These are phyloP conservation scores for Chaetomium fimeti DNA, from an alignment of 495 filamentous ascomycete genomes.

Conservation along the genomic window DNA sequence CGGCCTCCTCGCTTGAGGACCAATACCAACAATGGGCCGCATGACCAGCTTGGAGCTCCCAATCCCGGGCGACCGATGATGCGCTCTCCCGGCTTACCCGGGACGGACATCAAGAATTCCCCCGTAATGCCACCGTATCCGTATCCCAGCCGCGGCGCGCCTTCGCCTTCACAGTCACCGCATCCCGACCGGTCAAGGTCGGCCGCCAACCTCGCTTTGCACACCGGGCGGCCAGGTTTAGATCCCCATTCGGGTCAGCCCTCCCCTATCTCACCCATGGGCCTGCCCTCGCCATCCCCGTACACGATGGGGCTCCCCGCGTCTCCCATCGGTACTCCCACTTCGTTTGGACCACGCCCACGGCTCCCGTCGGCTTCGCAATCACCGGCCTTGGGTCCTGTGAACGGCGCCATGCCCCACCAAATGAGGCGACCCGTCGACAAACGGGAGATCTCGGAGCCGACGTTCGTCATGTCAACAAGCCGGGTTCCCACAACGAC, in stretches of 20 bases:
- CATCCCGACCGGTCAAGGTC: constrained; percentile 33
- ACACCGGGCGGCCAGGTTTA: constrained; percentile 34
- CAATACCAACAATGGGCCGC: constrained; percentile 39
- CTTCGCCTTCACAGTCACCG: constrained; percentile 32
- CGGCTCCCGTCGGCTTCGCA: constrained; percentile 47
- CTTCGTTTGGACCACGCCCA: constrained; percentile 29
- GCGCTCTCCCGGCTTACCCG: constrained; percentile 47
- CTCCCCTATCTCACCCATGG: constrained; percentile 49
- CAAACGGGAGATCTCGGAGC: constrained; percentile 79
- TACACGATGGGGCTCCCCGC: constrained; percentile 22
- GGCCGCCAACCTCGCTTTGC: constrained; percentile 35
- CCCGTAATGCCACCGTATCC: constrained; percentile 51
- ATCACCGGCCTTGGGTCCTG: constrained; percentile 39
- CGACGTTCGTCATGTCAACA: constrained; percentile 73
- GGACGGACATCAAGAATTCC: constrained; percentile 46
- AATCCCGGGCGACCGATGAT: constrained; percentile 35
- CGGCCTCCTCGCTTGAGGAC: constrained; percentile 39
- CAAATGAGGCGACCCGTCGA: constrained; percentile 63
- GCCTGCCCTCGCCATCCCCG: constrained; percentile 34
- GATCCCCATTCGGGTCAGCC: constrained; percentile 38
- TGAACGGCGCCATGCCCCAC: constrained; percentile 27
- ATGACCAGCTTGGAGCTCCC: constrained; percentile 43
- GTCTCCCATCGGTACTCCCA: constrained; percentile 35
- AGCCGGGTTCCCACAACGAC: constrained; percentile 67
- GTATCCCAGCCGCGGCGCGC: constrained; percentile 39